phyloP scores from a whole-genome alignment of 805 yeast genomes.

The Teunomyces stri region DNA sequence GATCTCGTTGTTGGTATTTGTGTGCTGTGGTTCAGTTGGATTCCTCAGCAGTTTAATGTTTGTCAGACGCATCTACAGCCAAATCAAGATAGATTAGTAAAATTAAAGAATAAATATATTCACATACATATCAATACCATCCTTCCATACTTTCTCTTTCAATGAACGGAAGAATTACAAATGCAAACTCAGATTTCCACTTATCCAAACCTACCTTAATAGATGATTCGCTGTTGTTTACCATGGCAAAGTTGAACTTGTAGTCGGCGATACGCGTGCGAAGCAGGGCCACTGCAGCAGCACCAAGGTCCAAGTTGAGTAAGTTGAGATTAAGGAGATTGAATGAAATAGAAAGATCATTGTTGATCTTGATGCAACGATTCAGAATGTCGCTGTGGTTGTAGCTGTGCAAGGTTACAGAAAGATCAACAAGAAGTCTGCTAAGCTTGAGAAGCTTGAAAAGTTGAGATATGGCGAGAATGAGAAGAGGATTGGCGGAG shows the following conservation, averaged over 20 bases:
- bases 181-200: constrained; percentile 17
- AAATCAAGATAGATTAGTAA: constrained; percentile 73
- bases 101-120: constrained; percentile 2
- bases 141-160: constrained; percentile 35
- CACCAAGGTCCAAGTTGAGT: constrained; percentile 23
- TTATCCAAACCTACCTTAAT: neutral
- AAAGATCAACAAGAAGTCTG: constrained; percentile 34
- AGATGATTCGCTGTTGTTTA: neutral
- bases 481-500: constrained; percentile 30
- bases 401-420: constrained; percentile 15
- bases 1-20: constrained; percentile 66
- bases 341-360: constrained; percentile 34
- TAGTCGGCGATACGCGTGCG: constrained; percentile 23
- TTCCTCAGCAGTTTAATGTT: constrained; percentile 72
- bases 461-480: constrained; percentile 31
- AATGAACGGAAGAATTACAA: constrained; percentile 24
- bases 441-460: constrained; percentile 34
- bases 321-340: constrained; percentile 30
- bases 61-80: constrained; percentile 73
- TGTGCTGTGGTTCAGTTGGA: constrained; percentile 87
- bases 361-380: constrained; percentile 33
- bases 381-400: constrained; percentile 24
- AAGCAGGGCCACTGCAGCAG: constrained; percentile 18
- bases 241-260: constrained; percentile 24
- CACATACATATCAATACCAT: constrained; percentile 22